Evolutionary conservation across 2,329 filamentous ascomycete species (phyloP).

Genomic region (Arthrobotrys sphaeroides): DNA sequence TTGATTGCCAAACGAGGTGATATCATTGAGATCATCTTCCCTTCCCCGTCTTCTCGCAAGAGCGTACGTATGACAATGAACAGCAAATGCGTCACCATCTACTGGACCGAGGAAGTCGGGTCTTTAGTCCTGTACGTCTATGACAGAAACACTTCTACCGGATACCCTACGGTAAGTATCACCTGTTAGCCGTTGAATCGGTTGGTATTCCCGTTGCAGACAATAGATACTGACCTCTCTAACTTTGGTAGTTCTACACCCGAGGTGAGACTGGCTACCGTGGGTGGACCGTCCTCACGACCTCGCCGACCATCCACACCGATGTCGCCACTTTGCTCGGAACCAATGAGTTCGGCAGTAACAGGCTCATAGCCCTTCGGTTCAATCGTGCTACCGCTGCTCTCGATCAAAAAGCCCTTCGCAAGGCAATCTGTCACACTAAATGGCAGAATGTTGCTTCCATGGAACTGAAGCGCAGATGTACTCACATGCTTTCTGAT

Average conservation of each 20-base stretch:
- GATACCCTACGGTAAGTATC: constrained; percentile 23
- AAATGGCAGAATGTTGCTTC: constrained; percentile 43
- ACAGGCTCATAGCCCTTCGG: constrained; percentile 14
- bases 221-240: neutral
- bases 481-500: constrained; percentile 1
- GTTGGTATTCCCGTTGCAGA: neutral
- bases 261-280: constrained; percentile 10
- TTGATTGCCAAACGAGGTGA: constrained; percentile 7
- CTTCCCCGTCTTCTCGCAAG: constrained; percentile 4
- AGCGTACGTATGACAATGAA: constrained; percentile 11
- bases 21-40: constrained; percentile 14
- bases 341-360: neutral
- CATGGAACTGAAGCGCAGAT: neutral
- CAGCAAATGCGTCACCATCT: constrained; percentile 28
- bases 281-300: neutral
- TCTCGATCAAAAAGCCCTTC: neutral
- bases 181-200: neutral
- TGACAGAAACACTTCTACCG: neutral
- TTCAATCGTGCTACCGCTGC: neutral
- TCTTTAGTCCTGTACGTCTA: constrained; percentile 21
- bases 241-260: constrained; percentile 1
- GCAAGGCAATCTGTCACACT: constrained; percentile 20
- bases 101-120: constrained; percentile 18
- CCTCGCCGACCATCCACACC: neutral
- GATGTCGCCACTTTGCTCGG: constrained; percentile 7